phyloP scores from a whole-genome alignment of 805 yeast genomes.

The Lachancea cidri region DNA sequence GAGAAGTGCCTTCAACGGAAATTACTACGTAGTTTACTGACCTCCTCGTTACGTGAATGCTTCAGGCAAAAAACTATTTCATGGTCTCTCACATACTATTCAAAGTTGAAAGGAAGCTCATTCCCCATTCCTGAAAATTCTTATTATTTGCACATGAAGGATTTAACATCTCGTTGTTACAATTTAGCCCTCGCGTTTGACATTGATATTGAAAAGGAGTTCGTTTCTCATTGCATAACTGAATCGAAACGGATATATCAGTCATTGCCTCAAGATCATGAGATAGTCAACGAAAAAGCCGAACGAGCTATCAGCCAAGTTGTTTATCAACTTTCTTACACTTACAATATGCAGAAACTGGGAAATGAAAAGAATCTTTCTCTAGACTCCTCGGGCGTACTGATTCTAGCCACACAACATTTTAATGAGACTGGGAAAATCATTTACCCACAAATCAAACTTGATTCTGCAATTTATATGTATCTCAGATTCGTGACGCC shows the following conservation, averaged over 20 bases:
- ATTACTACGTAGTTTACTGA: constrained; percentile 56
- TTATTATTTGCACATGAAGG: constrained; percentile 27
- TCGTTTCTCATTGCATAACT: constrained; percentile 31
- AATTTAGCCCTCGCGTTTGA: constrained; percentile 63
- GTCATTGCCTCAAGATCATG: constrained; percentile 24
- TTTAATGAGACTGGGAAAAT: constrained; percentile 18
- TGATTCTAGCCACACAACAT: constrained; percentile 24
- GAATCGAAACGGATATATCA: constrained; percentile 41
- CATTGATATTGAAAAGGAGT: constrained; percentile 44
- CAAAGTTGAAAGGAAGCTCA: constrained; percentile 14
- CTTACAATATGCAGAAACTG: constrained; percentile 29
- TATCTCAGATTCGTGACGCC: constrained; percentile 42
- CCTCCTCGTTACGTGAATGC: constrained; percentile 44
- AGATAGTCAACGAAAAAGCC: constrained; percentile 29
- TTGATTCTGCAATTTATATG: constrained; percentile 35
- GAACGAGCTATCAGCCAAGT: constrained; percentile 34
- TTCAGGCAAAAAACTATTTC: constrained; percentile 27
- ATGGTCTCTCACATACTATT: constrained; percentile 24
- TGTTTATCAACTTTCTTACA: constrained; percentile 35
- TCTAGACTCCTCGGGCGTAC: constrained; percentile 31
- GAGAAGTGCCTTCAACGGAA: constrained; percentile 62
- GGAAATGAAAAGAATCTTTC: constrained; percentile 29
- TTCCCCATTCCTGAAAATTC: constrained; percentile 18
- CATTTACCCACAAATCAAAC: constrained; percentile 15
- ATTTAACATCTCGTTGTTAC: constrained; percentile 37